These are phyloP conservation scores for Samsoniella hepiali DNA, from an alignment of 2,329 filamentous ascomycete genomes.

Conservation along the genomic window DNA sequence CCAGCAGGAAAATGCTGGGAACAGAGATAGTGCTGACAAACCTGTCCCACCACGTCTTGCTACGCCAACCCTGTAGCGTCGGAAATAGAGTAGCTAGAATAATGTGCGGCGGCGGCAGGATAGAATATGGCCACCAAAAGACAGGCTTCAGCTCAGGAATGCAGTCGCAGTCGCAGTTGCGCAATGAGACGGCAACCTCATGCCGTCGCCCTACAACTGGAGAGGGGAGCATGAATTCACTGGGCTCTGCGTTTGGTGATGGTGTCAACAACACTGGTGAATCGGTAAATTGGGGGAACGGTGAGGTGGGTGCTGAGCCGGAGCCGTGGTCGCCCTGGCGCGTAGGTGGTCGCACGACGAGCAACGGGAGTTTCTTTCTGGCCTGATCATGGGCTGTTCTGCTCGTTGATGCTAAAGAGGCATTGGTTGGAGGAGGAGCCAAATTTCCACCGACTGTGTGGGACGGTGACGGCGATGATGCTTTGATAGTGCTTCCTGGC, in stretches of 20 bases:
- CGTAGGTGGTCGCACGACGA: conserved; percentile 48
- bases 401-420: conserved; percentile 19
- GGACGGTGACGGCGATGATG: conserved; percentile 28
- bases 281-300: conserved; percentile 69
- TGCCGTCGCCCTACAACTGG: conserved; percentile 36
- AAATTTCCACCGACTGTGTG: conserved; percentile 40
- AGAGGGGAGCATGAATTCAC: conserved; percentile 56
- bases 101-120: conserved; percentile 69
- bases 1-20: conserved; percentile 86
- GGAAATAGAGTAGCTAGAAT: conserved; percentile 78
- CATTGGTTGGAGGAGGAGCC: conserved; percentile 36
- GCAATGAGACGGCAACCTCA: conserved; percentile 46
- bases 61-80: conserved; percentile 75
- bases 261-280: conserved; percentile 47
- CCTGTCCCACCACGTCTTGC: conserved; percentile 83
- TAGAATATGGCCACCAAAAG: conserved; percentile 76
- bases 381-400: conserved; percentile 14
- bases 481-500: conserved; percentile 12
- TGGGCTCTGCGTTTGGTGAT: conserved; percentile 38
- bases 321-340: conserved; percentile 42
- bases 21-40: conserved; percentile 76
- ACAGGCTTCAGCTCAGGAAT: conserved; percentile 46
- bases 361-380: conserved; percentile 21
- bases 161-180: conserved; percentile 32
- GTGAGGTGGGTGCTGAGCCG: conserved; percentile 50